These are phyloP conservation scores for Daldinia sp. DNA, from an alignment of 2,329 filamentous ascomycete genomes.

Conservation along the genomic window DNA sequence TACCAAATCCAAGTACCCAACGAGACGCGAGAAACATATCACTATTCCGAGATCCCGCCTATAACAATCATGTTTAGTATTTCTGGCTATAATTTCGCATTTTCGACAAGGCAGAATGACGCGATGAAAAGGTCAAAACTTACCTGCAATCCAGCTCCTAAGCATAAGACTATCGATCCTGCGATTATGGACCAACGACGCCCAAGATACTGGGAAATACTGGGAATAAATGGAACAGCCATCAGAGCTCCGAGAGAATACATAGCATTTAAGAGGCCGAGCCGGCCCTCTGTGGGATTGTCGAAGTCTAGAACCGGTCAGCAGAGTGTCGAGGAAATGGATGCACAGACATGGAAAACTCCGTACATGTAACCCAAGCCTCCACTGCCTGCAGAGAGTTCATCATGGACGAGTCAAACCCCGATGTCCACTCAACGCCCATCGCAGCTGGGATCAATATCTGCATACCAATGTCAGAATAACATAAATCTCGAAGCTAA, in stretches of 20 bases:
- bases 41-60: constrained; percentile 58
- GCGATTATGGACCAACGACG: constrained; percentile 57
- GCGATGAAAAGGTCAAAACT: constrained; percentile 43
- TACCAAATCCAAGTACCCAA: constrained; percentile 59
- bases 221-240: constrained; percentile 57
- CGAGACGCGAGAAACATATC: constrained; percentile 60
- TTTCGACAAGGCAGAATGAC: not conserved
- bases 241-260: constrained; percentile 58
- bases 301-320: constrained; percentile 53
- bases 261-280: constrained; percentile 59
- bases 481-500: too few relatives aligned
- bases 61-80: constrained; percentile 29
- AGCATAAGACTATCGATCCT: constrained; percentile 53
- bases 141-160: constrained; percentile 55
- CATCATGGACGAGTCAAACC: constrained; percentile 60
- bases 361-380: constrained; percentile 55
- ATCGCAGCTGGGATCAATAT: constrained; percentile 56
- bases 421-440: constrained; percentile 60
- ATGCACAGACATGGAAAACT: not conserved
- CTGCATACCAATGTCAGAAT: not conserved
- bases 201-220: constrained; percentile 55
- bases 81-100: not conserved
- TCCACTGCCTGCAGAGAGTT: constrained; percentile 57
- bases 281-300: constrained; percentile 54
- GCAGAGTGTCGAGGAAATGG: not conserved